These are phyloP conservation scores for Moesziomyces globuligerus DNA, from an alignment of 1,284 basidiomycete species.

Conservation along the genomic window DNA sequence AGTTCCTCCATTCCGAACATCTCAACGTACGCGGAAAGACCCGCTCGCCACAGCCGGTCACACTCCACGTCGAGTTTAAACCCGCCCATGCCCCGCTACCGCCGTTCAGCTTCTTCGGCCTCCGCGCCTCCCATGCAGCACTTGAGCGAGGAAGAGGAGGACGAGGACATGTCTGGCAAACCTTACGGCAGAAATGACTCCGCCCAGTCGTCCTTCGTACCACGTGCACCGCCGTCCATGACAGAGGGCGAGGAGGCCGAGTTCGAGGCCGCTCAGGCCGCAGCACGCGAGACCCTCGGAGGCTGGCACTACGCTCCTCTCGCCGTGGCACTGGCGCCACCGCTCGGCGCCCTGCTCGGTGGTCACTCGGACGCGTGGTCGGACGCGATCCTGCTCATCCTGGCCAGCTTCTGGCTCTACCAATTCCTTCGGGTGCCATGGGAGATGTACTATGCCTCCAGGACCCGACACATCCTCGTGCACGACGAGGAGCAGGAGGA, in stretches of 20 bases:
- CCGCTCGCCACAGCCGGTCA: slow-evolving; percentile 27
- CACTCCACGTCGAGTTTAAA: slow-evolving; percentile 37
- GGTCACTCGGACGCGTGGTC: slow-evolving; percentile 68
- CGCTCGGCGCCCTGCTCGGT: slow-evolving; percentile 55
- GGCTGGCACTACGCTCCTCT: slow-evolving; percentile 61
- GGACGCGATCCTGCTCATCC: slow-evolving; percentile 67
- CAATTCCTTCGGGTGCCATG: slow-evolving; percentile 57
- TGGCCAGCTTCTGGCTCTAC: slow-evolving; percentile 67
- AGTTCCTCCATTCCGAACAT: slow-evolving; percentile 43
- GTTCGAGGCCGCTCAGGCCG: slow-evolving; percentile 76
- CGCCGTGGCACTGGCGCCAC: slow-evolving; percentile 55
- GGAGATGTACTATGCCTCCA: slow-evolving; percentile 42
- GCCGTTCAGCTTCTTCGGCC: slow-evolving; percentile 18
- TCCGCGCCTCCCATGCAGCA: slow-evolving; percentile 41
- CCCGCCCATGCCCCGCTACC: slow-evolving; percentile 12
- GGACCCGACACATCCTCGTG: slow-evolving; percentile 58
- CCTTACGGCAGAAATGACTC: slow-evolving; percentile 1
- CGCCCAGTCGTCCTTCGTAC: slow-evolving; percentile 12
- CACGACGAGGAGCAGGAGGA: slow-evolving; percentile 48
- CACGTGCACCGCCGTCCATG: slow-evolving; percentile 26
- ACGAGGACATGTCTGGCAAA: slow-evolving; percentile 1
- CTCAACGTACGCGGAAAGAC: slow-evolving; percentile 17
- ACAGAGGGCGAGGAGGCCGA: slow-evolving; percentile 67
- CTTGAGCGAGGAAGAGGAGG: slow-evolving; percentile 29
- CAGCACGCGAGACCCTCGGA: slow-evolving; percentile 38